Evolutionary conservation across 106 monocot species (phyloP).

Genomic region (Dactylorhiza incarnata): DNA sequence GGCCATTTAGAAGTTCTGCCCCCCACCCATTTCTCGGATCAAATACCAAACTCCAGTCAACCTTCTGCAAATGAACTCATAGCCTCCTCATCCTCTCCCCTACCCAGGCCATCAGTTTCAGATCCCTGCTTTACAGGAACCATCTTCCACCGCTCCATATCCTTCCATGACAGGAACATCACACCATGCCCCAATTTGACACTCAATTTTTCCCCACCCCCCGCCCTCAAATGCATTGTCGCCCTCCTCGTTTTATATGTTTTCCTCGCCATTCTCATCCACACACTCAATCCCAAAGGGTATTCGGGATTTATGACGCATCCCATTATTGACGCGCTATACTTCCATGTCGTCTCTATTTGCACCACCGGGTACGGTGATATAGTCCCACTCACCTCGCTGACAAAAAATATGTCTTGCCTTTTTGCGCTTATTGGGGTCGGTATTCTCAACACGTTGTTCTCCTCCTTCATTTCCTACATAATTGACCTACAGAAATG

Average conservation of each 20-base stretch:
- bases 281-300: slow-evolving; percentile 12
- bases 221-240: slow-evolving; percentile 13
- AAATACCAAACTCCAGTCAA: too few species aligned
- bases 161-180: too few species aligned
- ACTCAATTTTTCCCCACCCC: slow-evolving; percentile 8
- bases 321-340: slow-evolving; percentile 43
- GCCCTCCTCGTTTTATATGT: slow-evolving; percentile 29
- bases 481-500: slow-evolving; percentile 47
- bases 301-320: slow-evolving; percentile 35
- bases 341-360: slow-evolving; percentile 65
- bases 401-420: slow-evolving; percentile 38
- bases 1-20: too few species aligned
- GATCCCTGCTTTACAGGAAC: too few species aligned
- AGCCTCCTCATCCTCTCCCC: too few species aligned
- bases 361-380: slow-evolving; percentile 74
- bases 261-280: slow-evolving; percentile 20
- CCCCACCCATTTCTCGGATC: too few species aligned
- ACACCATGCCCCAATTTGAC: too few species aligned
- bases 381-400: slow-evolving; percentile 31
- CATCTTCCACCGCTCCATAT: too few species aligned
- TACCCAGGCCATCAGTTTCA: too few species aligned
- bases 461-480: slow-evolving; percentile 32
- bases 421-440: slow-evolving; percentile 63
- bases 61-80: too few species aligned
- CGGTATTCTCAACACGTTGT: slow-evolving; percentile 45